Conservation (phyloP, 176 grass and related monocot genomes). For the Raddia distichophylla region DNA sequence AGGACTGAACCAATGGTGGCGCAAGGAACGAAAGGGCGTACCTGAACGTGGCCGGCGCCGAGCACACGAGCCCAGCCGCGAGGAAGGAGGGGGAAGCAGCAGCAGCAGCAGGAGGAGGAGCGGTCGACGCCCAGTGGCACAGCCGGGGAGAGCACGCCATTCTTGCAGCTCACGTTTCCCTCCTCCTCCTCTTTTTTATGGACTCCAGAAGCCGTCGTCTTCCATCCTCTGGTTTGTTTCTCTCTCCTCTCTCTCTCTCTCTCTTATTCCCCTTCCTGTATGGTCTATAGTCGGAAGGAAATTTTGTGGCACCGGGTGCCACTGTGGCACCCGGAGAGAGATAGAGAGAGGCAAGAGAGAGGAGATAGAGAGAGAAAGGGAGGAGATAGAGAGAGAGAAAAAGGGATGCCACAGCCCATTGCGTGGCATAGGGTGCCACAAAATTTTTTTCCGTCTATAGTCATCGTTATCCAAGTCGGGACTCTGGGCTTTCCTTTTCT, state of each 20-base stretch:
- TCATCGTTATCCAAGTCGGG: conserved; percentile 45
- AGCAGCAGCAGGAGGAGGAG: background rate
- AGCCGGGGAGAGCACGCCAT: conserved; percentile 50
- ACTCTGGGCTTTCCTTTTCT: background rate
- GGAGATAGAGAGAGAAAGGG: too few species aligned
- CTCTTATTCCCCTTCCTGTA: too few species aligned
- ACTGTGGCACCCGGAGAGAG: too few species aligned
- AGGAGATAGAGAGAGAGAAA: too few species aligned
- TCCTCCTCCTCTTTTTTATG: conserved; percentile 41
- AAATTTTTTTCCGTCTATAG: too few species aligned
- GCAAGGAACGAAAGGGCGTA: conserved; percentile 28
- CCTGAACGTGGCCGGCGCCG: conserved; percentile 40
- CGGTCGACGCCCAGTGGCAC: conserved; percentile 6
- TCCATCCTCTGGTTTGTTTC: conserved; percentile 48
- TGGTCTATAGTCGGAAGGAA: conserved; percentile 3
- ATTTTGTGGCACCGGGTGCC: too few species aligned
- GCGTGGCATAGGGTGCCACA: too few species aligned
- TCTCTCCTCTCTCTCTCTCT: background rate
- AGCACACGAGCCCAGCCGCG: conserved; percentile 3
- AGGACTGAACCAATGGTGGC: conserved; percentile 6
- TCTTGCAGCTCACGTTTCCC: conserved; percentile 33
- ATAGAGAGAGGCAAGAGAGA: too few species aligned
- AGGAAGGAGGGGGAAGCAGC: conserved; percentile 27
- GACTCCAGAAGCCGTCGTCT: conserved; percentile 37
- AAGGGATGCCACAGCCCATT: too few species aligned